These are phyloP conservation scores for Pogostemon cablin DNA, from an alignment of 257 asterid genomes.

Conservation along the genomic window DNA sequence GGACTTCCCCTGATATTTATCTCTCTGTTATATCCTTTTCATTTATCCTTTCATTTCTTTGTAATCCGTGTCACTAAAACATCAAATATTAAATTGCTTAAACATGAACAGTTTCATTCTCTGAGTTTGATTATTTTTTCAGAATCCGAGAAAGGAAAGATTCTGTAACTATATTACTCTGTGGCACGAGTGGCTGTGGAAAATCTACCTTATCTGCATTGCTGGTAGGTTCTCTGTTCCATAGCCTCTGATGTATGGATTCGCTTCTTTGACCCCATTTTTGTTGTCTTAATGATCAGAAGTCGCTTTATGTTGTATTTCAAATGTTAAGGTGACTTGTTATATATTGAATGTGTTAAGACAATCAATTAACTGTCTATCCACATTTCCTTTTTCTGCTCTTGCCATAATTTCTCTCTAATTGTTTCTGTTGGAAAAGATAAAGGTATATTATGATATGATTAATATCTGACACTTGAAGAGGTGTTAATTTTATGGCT, in stretches of 20 bases:
- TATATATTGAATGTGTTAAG: background rate
- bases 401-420: conserved; percentile 17
- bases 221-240: conserved; percentile 63
- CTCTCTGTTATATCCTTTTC: background rate
- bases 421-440: conserved; percentile 1
- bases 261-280: conserved; percentile 3
- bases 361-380: conserved; percentile 3
- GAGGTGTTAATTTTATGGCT: conserved; percentile 23
- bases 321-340: background rate
- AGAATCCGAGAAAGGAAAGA: conserved; percentile 95
- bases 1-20: background rate
- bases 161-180: conserved; percentile 81
- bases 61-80: background rate
- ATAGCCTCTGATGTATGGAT: conserved; percentile 6
- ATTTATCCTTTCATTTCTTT: conserved; percentile 11
- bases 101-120: conserved; percentile 23
- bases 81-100: conserved; percentile 11
- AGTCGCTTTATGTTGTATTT: conserved; percentile 4
- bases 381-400: conserved; percentile 2
- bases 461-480: background rate
- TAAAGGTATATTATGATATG: background rate
- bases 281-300: conserved; percentile 12
- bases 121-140: conserved; percentile 35
- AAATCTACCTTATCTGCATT: conserved; percentile 98
- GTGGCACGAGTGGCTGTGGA: conserved; percentile 99